A percentile compares a stretch with the other conserved stretches of the same genome.
Evolutionary conservation across 2,329 filamentous ascomycete genomes (phyloP).

Genomic region (Curvularia lunata): DNA sequence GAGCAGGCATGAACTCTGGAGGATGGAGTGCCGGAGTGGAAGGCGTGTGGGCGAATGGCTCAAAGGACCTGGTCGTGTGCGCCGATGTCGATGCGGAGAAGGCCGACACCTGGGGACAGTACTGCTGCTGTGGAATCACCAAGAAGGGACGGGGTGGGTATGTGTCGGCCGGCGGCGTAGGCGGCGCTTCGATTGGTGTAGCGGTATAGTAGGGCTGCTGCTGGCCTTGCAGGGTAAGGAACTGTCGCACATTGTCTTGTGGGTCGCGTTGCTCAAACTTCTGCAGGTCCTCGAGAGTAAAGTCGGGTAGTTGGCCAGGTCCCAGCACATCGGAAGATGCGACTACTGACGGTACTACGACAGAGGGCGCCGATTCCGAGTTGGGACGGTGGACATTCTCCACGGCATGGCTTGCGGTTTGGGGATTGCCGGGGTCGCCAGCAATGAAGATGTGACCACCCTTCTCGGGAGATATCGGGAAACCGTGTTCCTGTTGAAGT

Average conservation of each 20-base stretch:
- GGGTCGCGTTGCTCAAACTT: slow-evolving; percentile 76
- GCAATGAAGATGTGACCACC: slow-evolving; percentile 76
- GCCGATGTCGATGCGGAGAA: slow-evolving; percentile 48
- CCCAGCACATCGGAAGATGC: slow-evolving; percentile 92
- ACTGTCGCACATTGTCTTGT: slow-evolving; percentile 91
- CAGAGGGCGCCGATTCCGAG: slow-evolving; percentile 71
- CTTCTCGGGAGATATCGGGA: slow-evolving; percentile 67
- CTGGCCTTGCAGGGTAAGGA: slow-evolving; percentile 81
- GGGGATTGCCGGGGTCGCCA: slow-evolving; percentile 78
- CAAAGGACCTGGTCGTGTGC: slow-evolving; percentile 40
- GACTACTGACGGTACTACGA: slow-evolving; percentile 67
- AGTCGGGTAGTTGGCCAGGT: slow-evolving; percentile 66
- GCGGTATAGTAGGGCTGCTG: slow-evolving; percentile 67
- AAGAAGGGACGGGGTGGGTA: slow-evolving; percentile 46
- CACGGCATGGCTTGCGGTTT: slow-evolving; percentile 63
- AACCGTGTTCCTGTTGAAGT: slow-evolving; percentile 72
- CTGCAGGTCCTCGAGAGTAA: slow-evolving; percentile 76
- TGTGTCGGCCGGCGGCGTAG: slow-evolving; percentile 50
- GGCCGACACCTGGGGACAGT: slow-evolving; percentile 39
- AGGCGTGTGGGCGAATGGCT: slow-evolving; percentile 27
- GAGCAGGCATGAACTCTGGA: slow-evolving; percentile 51
- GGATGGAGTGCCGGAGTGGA: slow-evolving; percentile 46
- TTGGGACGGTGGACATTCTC: slow-evolving; percentile 67
- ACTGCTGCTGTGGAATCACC: slow-evolving; percentile 38
- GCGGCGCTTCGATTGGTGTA: slow-evolving; percentile 63